Conservation (phyloP, 75 land plant genomes). For the Cryptomeria japonica region DNA sequence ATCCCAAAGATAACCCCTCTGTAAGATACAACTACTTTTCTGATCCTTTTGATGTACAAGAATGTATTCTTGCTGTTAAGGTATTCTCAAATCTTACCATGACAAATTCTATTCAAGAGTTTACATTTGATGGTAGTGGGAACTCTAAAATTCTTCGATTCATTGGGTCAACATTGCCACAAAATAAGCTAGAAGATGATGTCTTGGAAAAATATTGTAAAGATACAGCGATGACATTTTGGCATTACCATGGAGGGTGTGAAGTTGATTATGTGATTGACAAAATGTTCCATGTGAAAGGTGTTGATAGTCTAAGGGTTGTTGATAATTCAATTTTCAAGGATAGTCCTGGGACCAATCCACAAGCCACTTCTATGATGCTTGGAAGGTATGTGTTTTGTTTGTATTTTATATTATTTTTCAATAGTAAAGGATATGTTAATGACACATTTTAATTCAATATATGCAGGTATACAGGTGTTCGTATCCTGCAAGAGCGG, state of each 20-base stretch:
- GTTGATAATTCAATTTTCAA: conserved; percentile 64
- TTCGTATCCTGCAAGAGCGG: background rate
- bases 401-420: no score
- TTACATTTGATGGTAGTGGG: conserved; percentile 21
- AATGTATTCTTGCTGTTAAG: no score
- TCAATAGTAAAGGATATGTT: background rate
- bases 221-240: conserved; percentile 26
- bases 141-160: background rate
- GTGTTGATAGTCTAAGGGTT: conserved; percentile 55
- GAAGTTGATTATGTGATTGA: no score
- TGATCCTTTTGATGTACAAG: no score
- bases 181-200: conserved; percentile 17
- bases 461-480: background rate
- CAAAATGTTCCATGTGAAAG: background rate
- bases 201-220: conserved; percentile 52
- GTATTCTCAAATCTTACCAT: conserved; percentile 20
- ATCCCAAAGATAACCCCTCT: no score
- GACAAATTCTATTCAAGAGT: conserved; percentile 17
- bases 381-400: conserved; percentile 48
- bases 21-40: no score
- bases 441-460: no score
- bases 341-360: conserved; percentile 56
- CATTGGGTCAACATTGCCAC: conserved; percentile 21
- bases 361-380: conserved; percentile 28
- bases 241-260: no score